Evolutionary conservation across 805 yeast species (phyloP), one percentile per base, ranked within the genome.

Genomic region (Lipomyces yamanashiensis): DNA sequence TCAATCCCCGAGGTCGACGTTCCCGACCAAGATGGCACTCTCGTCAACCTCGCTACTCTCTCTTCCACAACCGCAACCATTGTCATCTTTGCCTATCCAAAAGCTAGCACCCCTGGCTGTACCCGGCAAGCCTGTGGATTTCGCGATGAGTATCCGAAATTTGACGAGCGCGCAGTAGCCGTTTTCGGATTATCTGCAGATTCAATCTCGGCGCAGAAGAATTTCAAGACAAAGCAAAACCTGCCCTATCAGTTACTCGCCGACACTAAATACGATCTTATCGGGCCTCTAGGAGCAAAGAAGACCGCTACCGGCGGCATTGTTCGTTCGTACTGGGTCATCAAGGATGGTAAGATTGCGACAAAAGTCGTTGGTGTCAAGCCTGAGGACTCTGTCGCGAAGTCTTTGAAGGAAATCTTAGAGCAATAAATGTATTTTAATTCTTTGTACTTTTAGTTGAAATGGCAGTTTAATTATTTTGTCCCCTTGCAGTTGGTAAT

Each of bases 21-120:
- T 48, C 68, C 78, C 59, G 85, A 90, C 72, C 93, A 93, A 75
- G 87, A 88, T 67, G 91, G 83, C n/a, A 79, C 84, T 43, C 82
- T 81, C 41, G 81, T 88, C 19, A 80, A 84, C 43, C 72, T 88
- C 66, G 78, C 76, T 21, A 75, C 79, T 3, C 70, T 61, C 19
- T 49, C 51, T 33, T 43, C 54, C 10, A 41, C 41, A 39, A 56
- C 41, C 41, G 3, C 45, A 10, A 45, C 53, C 9, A 56, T 69
- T 21, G 66, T 68, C n/a, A 59, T 63, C 43, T 66, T 67, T 61
- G 89, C 96, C 19, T 93, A 92, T 74, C 98, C 98, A 59, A 87
- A 83, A 73, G 98, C 98, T 0, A 85, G 88, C 33, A 93, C 98
- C 0, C 97, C 97, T 0, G 99, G 99, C 2, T 95, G 99, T 76